Evolutionary conservation across 2,329 filamentous ascomycete species (phyloP).

Genomic region (Hawksworthiomyces lignivorus): DNA sequence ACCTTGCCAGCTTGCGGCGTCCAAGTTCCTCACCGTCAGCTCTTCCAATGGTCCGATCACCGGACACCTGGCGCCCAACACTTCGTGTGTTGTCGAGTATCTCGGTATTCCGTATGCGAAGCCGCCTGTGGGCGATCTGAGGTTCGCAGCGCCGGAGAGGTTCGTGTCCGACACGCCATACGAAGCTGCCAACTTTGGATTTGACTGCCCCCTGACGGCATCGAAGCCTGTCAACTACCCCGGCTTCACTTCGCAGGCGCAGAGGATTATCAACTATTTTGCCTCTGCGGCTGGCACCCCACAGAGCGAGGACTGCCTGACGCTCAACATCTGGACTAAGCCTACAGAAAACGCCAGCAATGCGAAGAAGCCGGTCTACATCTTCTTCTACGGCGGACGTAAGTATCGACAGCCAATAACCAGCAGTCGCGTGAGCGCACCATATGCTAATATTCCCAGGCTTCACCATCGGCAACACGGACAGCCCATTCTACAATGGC

Average conservation of each 20-base stretch:
- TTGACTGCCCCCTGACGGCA: slow-evolving; percentile 19
- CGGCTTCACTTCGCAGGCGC: slow-evolving; percentile 23
- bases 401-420: no score
- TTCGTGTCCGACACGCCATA: slow-evolving; percentile 16
- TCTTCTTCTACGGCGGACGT: slow-evolving; percentile 31
- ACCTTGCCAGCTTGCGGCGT: no score
- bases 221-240: slow-evolving; percentile 19
- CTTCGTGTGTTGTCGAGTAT: slow-evolving; percentile 27
- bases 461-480: slow-evolving; percentile 22
- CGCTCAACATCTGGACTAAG: slow-evolving; percentile 31
- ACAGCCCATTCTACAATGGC: slow-evolving; percentile 33
- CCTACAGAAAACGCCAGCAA: slow-evolving; percentile 17
- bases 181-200: slow-evolving; percentile 21
- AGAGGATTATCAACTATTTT: slow-evolving; percentile 19
- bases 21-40: slow-evolving; percentile 16
- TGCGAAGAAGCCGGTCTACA: slow-evolving; percentile 25
- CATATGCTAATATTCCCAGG: slow-evolving; percentile 10
- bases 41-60: slow-evolving; percentile 27
- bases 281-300: slow-evolving; percentile 17
- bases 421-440: no score
- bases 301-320: slow-evolving; percentile 30
- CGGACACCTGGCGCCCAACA: slow-evolving; percentile 24
- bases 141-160: slow-evolving; percentile 20
- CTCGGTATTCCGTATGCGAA: slow-evolving; percentile 26
- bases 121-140: slow-evolving; percentile 20